Base-by-base conservation (phyloP, 306 rosid genomes). In the Cicer yamashitae region DNA sequence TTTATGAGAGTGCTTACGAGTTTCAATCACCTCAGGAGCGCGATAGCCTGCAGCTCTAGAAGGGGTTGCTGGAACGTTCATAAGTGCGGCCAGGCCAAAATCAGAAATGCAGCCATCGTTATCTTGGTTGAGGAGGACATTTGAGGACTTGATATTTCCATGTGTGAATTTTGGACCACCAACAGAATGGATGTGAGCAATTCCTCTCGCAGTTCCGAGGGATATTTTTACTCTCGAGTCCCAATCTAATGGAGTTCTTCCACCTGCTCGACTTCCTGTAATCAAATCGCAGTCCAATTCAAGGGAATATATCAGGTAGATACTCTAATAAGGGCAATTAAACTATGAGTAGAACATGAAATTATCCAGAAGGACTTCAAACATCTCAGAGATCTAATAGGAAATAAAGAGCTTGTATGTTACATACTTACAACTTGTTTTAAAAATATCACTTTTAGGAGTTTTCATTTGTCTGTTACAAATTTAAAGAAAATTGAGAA, bases 41-140 rank as follows among this genome's bases (percentile, higher is more conserved):
- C 98, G 98, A 73, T 93, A 93, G 40, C 97, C 98, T 40, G 89
- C 98, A 63, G 91, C 84, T 75, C 96, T 89, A 77, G 94, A 89
- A 77, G 97, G 84, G 67, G 88, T 77, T 60, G 88, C 88, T 14
- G 94, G 92, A 68, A 84, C 80, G 65, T 89, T 91, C 98, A 91
- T 93, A 34, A 93, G 96, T 11, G 96, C 89, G 15, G 96, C 73
- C 52, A 93, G 79, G 78, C 98, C 98, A 71, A 93, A 88, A 85
- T 91, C 98, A 67, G 98, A 91, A 76, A 93, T 88, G 86, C 85
- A 84, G 34, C 93, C 96, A 52, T 91, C 90, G 43, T 77, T 74
- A 25, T 93, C 93, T 78, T 89, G 96, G 85, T 34, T 84, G 81
- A 93, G 85, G 80, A 93, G 97, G 70, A 93, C 93, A 77, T 93